These are phyloP conservation scores for Amylocarpus encephaloides DNA, from an alignment of 2,329 filamentous ascomycete genomes.

Conservation along the genomic window DNA sequence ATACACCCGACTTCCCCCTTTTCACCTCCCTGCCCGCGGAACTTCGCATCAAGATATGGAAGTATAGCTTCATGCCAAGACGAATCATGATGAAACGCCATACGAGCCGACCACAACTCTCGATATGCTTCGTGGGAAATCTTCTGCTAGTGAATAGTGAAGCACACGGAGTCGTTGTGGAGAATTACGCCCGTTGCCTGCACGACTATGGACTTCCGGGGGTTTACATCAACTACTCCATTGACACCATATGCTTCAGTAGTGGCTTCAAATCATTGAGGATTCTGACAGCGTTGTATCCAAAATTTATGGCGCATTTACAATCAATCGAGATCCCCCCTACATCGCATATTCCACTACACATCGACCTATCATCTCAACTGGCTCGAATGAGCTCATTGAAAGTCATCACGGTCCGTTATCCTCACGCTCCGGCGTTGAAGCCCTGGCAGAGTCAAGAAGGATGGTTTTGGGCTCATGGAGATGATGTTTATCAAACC, in stretches of 20 bases:
- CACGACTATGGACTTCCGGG: background rate
- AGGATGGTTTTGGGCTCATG: too few relatives aligned
- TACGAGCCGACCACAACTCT: background rate
- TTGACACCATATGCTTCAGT: background rate
- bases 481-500: too few relatives aligned
- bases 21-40: slow-evolving; percentile 14
- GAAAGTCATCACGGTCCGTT: too few relatives aligned
- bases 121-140: background rate
- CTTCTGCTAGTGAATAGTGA: slow-evolving; percentile 11
- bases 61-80: slow-evolving; percentile 9
- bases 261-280: background rate
- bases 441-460: too few relatives aligned
- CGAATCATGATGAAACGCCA: slow-evolving; percentile 52
- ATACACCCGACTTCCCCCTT: slow-evolving; percentile 4
- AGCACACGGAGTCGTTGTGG: slow-evolving; percentile 2
- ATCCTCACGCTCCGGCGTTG: too few relatives aligned
- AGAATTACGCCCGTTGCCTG: background rate
- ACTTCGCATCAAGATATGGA: slow-evolving; percentile 16
- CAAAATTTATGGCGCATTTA: background rate
- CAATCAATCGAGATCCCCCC: background rate
- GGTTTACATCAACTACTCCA: background rate
- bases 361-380: too few relatives aligned
- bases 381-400: too few relatives aligned
- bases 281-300: background rate
- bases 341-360: too few relatives aligned